These are phyloP conservation scores for Vaccinium myrtillus DNA, from an alignment of 148 eudicot species.

Conservation along the genomic window DNA sequence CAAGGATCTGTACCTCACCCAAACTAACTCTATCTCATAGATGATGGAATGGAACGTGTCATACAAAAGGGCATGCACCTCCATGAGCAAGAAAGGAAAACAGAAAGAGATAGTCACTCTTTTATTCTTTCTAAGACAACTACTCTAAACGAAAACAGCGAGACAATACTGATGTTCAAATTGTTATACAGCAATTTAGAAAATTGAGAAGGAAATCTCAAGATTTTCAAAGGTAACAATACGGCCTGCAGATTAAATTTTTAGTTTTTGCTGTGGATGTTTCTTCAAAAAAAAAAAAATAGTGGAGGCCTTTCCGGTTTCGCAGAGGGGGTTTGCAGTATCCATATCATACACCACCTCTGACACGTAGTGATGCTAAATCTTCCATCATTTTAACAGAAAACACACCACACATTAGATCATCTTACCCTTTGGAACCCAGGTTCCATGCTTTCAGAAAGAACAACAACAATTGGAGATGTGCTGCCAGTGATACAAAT, in stretches of 20 bases:
- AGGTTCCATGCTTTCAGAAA: conserved; percentile 90
- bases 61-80: background rate
- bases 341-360: background rate
- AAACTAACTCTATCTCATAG: background rate
- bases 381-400: background rate
- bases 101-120: background rate
- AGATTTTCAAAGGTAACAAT: background rate
- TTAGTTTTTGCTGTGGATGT: background rate
- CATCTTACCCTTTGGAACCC: conserved; percentile 53
- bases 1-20: background rate
- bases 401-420: background rate
- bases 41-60: background rate
- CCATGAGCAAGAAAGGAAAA: conserved; percentile 7
- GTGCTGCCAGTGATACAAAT: conserved; percentile 72
- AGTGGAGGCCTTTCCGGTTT: background rate
- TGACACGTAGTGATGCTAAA: background rate
- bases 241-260: background rate
- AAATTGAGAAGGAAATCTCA: background rate
- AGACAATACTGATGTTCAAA: background rate
- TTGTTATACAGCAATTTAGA: background rate
- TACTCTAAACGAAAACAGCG: background rate
- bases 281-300: background rate
- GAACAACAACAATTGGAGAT: conserved; percentile 87
- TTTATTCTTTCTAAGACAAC: background rate
- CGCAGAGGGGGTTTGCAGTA: background rate